Evolutionary conservation across 2,329 filamentous ascomycete genomes (phyloP).

Genomic region (Monascus ruber): DNA sequence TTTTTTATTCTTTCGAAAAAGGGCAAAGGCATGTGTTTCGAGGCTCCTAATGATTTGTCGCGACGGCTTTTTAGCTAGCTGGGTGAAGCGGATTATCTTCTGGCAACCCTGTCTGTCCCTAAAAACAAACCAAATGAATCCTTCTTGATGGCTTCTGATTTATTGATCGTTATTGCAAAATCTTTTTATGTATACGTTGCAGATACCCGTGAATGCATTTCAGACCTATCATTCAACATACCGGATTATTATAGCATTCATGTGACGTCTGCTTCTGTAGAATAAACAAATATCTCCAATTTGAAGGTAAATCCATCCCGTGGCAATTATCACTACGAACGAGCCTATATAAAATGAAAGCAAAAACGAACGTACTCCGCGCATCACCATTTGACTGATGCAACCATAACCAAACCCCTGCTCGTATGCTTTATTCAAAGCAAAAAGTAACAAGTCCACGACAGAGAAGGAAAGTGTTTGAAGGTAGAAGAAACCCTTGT

Average conservation of each 20-base stretch:
- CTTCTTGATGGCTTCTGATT: conserved; percentile 9
- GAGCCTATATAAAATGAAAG: no score
- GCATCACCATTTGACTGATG: no score
- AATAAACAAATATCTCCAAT: no score
- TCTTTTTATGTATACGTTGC: conserved; percentile 19
- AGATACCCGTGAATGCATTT: conserved; percentile 34
- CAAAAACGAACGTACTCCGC: no score
- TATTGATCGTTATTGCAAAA: not conserved
- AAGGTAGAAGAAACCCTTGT: not conserved
- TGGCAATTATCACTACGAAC: no score
- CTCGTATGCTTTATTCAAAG: no score
- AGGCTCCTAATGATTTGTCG: conserved; percentile 15
- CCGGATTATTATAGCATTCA: conserved; percentile 12
- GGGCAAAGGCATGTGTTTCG: conserved; percentile 11
- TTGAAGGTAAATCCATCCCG: no score
- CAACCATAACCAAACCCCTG: no score
- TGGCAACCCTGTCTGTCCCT: conserved; percentile 11
- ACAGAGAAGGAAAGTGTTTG: not conserved
- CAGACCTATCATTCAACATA: not conserved
- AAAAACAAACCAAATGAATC: conserved; percentile 9
- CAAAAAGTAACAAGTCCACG: no score
- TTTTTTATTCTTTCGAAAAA: not conserved
- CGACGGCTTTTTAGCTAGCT: conserved; percentile 23
- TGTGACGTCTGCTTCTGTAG: conserved; percentile 1
- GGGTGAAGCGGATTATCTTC: conserved; percentile 12